Percentiles rank a stretch among this genome's conserved stretches.
Evolutionary conservation across 1,139 yeast genomes (phyloP).

Genomic region (Hansenula lynferdii): DNA sequence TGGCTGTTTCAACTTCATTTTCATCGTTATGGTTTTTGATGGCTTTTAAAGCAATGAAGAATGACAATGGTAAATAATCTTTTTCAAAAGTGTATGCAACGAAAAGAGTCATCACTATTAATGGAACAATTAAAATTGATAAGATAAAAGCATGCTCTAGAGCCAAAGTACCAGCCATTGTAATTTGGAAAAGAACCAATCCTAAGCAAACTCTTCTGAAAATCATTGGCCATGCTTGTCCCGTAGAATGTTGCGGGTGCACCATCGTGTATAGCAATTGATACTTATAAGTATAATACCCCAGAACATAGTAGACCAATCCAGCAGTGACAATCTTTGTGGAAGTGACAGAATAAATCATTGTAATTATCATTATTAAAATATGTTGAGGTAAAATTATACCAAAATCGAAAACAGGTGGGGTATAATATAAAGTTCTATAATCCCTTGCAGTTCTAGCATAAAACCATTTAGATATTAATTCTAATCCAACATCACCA

Average conservation of each 20-base stretch:
- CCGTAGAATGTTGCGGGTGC: constrained; percentile 68
- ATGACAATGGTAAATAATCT: constrained; percentile 53
- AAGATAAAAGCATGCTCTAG: constrained; percentile 54
- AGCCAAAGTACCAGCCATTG: constrained; percentile 68
- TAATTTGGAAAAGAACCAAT: constrained; percentile 52
- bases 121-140: constrained; percentile 48
- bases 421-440: constrained; percentile 46
- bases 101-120: constrained; percentile 44
- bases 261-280: constrained; percentile 63
- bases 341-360: constrained; percentile 59
- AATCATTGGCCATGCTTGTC: constrained; percentile 66
- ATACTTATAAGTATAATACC: constrained; percentile 61
- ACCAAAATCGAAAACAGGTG: constrained; percentile 63
- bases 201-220: constrained; percentile 57
- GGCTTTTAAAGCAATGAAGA: constrained; percentile 60
- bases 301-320: constrained; percentile 53
- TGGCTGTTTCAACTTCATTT: constrained; percentile 1
- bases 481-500: constrained; percentile 34
- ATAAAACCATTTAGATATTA: constrained; percentile 36
- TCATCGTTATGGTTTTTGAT: constrained; percentile 29
- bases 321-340: constrained; percentile 66
- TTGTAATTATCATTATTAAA: constrained; percentile 53
- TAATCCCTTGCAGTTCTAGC: constrained; percentile 57
- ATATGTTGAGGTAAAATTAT: constrained; percentile 63
- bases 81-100: constrained; percentile 53